Evolutionary conservation across 2,329 filamentous ascomycete genomes (phyloP), one percentile per base, ranked within the genome.

Genomic region (Drechslerella dactyloides): DNA sequence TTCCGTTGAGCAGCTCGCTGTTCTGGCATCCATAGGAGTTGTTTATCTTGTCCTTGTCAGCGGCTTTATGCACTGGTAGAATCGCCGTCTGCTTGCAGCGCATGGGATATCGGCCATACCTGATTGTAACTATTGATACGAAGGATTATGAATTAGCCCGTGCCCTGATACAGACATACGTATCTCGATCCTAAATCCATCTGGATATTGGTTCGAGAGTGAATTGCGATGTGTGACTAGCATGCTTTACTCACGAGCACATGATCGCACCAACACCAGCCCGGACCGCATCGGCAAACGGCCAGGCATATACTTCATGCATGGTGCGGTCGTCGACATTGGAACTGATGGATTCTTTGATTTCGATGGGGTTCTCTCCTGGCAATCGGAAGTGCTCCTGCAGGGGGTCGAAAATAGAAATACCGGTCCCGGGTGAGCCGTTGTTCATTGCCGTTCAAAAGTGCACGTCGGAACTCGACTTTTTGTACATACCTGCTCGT

Each of bases 221-320:
- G 15, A 33, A 30, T 73, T 51, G 19, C 11, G 21, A 33, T 55
- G 35, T 70, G 65, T 23, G 55, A 72, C 33, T 55, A 33, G n/a
- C n/a, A n/a, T n/a, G n/a, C n/a, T n/a, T n/a, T 53, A 73, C 69
- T 68, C 59, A 73, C 86, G 73, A 70, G 51, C 74, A 87, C 86
- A 88, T 88, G 69, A 86, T 79, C 11, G 84, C 80, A 2, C 85
- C 85, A 6, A 89, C 87, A 10, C 88, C 88, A 7, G 88, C 88
- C 62, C 83, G 83, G 59, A 91, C 85, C 0, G 87, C 87, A 76
- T 92, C 89, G 24, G 85, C 88, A 77, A 92, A 93, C 0, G 90
- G 90, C 90, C 90, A 92, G 24, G 88, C 81, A 77, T 91, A 93
- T 4, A 91, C 79, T 78, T 92, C 90, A 76, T 91, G 89, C 77